phyloP scores from a whole-genome alignment of 306 rosid species.

The Vigna mungo region DNA sequence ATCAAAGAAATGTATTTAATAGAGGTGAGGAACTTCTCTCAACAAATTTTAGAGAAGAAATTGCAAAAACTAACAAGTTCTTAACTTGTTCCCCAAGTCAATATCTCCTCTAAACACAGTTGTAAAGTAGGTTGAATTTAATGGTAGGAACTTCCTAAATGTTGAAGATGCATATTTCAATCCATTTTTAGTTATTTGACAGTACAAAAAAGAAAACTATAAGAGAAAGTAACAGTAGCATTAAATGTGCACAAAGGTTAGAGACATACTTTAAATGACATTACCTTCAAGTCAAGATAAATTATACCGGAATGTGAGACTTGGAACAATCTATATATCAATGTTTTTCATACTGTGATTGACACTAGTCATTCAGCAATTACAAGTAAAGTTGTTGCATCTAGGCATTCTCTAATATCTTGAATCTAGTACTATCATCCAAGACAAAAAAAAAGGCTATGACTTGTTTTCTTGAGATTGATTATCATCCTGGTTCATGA shows the following conservation, averaged over 20 bases:
- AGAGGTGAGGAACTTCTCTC: background rate
- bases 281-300: slow-evolving; percentile 22
- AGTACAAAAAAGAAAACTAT: background rate
- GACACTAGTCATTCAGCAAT: slow-evolving; percentile 37
- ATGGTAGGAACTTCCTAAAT: slow-evolving; percentile 11
- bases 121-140: slow-evolving; percentile 6
- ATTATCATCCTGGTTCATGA: slow-evolving; percentile 63
- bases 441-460: background rate
- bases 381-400: slow-evolving; percentile 29
- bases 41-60: background rate
- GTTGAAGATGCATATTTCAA: background rate
- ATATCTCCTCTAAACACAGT: background rate
- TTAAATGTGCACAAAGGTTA: slow-evolving; percentile 2
- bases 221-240: slow-evolving; percentile 3
- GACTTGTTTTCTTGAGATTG: slow-evolving; percentile 43
- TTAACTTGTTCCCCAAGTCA: background rate
- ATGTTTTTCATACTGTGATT: slow-evolving; percentile 27
- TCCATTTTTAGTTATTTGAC: background rate
- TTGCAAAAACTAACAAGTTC: background rate
- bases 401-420: slow-evolving; percentile 33
- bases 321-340: slow-evolving; percentile 35
- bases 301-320: slow-evolving; percentile 29
- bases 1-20: slow-evolving; percentile 8
- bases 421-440: slow-evolving; percentile 31
- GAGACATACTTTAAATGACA: background rate